Evolutionary conservation across 1,139 yeast genomes (phyloP), one percentile per base, ranked within the genome.

Genomic region (Scheffersomyces stambukii): DNA sequence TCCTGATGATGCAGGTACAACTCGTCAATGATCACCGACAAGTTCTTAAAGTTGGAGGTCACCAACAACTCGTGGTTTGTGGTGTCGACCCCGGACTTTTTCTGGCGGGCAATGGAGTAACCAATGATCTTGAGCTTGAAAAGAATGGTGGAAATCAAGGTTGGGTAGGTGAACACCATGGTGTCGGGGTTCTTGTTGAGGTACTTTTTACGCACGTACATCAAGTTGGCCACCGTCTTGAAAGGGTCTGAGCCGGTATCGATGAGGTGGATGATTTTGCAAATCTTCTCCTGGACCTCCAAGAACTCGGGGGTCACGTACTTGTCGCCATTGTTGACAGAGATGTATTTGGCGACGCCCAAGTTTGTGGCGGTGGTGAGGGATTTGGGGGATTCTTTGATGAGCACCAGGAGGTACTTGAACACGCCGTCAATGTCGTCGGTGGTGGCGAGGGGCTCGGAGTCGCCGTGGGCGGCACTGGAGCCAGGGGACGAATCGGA

Each of bases 21-120:
- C 40, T 83, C 95, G 43, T 75, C 80, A 24, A 83, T 73, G 8
- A 81, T 65, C 19, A 81, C 67, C n/a, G 93, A 79, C 13, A 82
- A 57, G 42, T 80, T 82, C 45, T 83, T 84, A 64, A 88, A 83
- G 18, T 78, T 63, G 19, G 72, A 66, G 2, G 70, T 61, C 19
- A 72, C 54, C 37, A 68, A 39, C 24, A 60, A 43, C 21, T n/a
- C n/a, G n/a, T n/a, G n/a, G n/a, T n/a, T n/a, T n/a, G n/a, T n/a
- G n/a, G n/a, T n/a, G n/a, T n/a, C n/a, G n/a, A n/a, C n/a, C 53
- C 57, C 5, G 41, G 41, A 8, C 18, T 43, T 25, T 27, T 50
- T 39, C 27, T 46, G 45, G 33, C 53, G 40, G 25, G 44, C 38
- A 16, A 47, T 42, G 23, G 48, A 44, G 16, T 46, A 44, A 3